Evolutionary conservation across 108 stramenopile genomes (phyloP), one percentile per base, ranked within the genome.

Genomic region (Cyclotella sp.): DNA sequence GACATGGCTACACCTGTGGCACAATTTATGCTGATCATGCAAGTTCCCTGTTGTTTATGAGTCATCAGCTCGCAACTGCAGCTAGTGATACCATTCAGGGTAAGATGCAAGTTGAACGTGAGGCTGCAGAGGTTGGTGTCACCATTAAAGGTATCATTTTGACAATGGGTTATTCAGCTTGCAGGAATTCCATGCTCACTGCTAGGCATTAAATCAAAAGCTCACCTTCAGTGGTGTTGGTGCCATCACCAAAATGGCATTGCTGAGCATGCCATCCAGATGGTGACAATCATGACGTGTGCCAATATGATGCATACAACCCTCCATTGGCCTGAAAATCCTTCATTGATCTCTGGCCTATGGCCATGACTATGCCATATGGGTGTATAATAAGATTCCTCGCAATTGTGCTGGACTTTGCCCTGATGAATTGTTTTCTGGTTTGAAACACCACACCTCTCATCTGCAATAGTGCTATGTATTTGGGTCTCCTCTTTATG

Each of bases 11-110:
- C 19, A 42, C 16, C 22, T 70, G 86, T 10, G 88, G 88, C 1
- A 72, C 85, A 0, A 71, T 88, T 24, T 88, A 85, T 41, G 34
- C 47, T 29, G 85, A 88, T 45, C 75, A 82, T 60, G 79, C 83
- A 3, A 61, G 40, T 10, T 39, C 60, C 0, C 39, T 55, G 18
- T 58, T 83, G 39, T 68, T 21, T 40, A 19, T 73, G 39, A 27
- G 53, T 8, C 55, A 68, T 63, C 86, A 86, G 62, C 63, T 65
- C 30, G 54, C 76, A 0, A 41, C 75, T n/a, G 42, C 41, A 29
- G 64, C 86, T 15, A 11, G 1, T 19, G 64, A 66, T 34, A 75
- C 63, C n/a, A 16, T 75, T 18, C 9, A 11, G 0, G 60, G 44
- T 28, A 63, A 63, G 3, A 0, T 60, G 8, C 18, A 63, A 4